phyloP scores from a whole-genome alignment of 768 basidiomycete genomes.

The Suillus variegatus region DNA sequence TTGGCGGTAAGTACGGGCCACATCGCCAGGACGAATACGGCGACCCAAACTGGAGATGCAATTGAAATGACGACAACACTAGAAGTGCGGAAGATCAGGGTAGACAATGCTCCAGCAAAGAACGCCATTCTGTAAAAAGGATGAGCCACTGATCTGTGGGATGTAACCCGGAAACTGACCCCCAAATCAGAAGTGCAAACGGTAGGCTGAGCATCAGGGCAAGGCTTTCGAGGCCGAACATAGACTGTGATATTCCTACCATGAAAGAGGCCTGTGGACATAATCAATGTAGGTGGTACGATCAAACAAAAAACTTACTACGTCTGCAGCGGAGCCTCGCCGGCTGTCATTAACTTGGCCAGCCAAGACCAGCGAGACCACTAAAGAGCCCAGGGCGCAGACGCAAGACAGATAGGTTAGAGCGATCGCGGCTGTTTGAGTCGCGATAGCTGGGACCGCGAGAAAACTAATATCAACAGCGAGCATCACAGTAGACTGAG shows the following conservation, averaged over 20 bases:
- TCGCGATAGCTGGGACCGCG: slow-evolving; percentile 43
- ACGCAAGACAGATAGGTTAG: slow-evolving; percentile 41
- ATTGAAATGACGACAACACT: not conserved
- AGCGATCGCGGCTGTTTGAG: slow-evolving; percentile 14
- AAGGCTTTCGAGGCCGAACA: slow-evolving; percentile 26
- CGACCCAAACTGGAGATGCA: slow-evolving; percentile 3
- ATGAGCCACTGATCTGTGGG: not conserved
- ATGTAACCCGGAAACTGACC: slow-evolving; percentile 17
- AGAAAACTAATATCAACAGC: slow-evolving; percentile 55
- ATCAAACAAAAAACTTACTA: slow-evolving; percentile 28
- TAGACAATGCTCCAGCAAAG: slow-evolving; percentile 6
- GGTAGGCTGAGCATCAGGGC: slow-evolving; percentile 35
- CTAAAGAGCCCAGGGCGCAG: slow-evolving; percentile 33
- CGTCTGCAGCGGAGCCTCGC: slow-evolving; percentile 22
- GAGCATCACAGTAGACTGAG: slow-evolving; percentile 49
- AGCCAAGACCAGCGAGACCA: slow-evolving; percentile 36
- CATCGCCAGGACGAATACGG: not conserved
- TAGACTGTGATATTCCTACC: not conserved
- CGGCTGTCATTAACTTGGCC: slow-evolving; percentile 35
- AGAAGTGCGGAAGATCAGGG: slow-evolving; percentile 3
- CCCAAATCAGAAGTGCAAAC: slow-evolving; percentile 34
- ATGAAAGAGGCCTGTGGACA: slow-evolving; percentile 17
- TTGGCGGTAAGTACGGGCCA: slow-evolving; percentile 4
- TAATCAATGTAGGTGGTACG: not conserved
- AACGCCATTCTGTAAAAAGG: slow-evolving; percentile 6